phyloP scores from a whole-genome alignment of 2,329 filamentous ascomycete genomes.

The Paraconiothyrium sp. region DNA sequence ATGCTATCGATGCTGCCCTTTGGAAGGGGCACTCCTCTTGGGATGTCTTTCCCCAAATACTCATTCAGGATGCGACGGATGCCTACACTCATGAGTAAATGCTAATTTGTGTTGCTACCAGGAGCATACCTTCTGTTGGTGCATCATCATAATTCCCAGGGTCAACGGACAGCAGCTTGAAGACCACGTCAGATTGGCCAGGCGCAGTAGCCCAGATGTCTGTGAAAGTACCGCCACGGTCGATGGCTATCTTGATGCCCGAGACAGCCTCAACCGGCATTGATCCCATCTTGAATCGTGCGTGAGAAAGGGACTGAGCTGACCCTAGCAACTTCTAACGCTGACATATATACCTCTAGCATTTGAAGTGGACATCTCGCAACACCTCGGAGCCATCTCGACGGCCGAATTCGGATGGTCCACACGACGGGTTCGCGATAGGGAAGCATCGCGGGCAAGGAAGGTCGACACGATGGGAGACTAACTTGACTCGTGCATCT shows the following conservation, averaged over 20 bases:
- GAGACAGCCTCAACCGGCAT: conserved; percentile 8
- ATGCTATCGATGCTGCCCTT: conserved; percentile 30
- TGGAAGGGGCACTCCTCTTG: conserved; percentile 33
- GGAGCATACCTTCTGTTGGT: conserved; percentile 36
- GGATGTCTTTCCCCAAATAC: conserved; percentile 25
- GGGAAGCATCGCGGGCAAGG: background rate
- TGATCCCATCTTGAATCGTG: conserved; percentile 6
- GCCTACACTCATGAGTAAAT: background rate
- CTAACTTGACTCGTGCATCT: background rate
- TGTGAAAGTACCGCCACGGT: conserved; percentile 42
- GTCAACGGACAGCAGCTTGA: conserved; percentile 43
- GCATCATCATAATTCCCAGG: conserved; percentile 44
- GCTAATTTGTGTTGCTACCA: too few species aligned
- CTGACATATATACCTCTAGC: background rate
- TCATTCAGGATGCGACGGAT: conserved; percentile 42
- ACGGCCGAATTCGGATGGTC: conserved; percentile 2
- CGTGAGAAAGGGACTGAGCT: background rate
- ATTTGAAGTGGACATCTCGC: background rate
- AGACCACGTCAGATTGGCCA: conserved; percentile 36
- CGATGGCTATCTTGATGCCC: conserved; percentile 11
- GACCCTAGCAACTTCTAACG: background rate
- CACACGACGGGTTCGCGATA: background rate
- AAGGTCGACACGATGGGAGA: conserved; percentile 3
- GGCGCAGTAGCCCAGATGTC: conserved; percentile 27
- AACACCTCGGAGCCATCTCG: background rate